Base-by-base conservation (phyloP, 305 asterid species). In the Coffea humblotiana region DNA sequence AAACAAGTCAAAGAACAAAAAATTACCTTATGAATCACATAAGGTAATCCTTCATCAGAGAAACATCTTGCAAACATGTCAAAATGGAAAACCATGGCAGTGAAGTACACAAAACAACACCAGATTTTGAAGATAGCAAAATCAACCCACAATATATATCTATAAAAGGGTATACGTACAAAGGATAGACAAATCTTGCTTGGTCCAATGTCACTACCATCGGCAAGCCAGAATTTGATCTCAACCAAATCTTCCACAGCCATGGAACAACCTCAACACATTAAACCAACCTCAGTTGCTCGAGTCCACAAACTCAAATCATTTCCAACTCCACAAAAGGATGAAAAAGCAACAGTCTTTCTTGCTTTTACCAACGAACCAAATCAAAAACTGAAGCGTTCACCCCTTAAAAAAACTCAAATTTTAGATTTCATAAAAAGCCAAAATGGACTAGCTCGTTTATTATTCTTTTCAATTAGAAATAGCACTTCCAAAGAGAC, bases 131-230 rank as follows among this genome's bases (percentile, higher is more conserved):
- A 27, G 18, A 27, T 23, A 43, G 6, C 21, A 65, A 61, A n/a
- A 76, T 49, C 25, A 75, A 64, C n/a, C 11, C 14, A 65, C 64
- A 47, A 65, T 45, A 6, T 0, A 16, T 2, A 6, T 56, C 18
- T 63, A 63, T 61, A 8, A 32, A 32, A n/a, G n/a, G n/a, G n/a
- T n/a, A n/a, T n/a, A n/a, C n/a, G n/a, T n/a, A n/a, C n/a, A n/a
- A n/a, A 7, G 29, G 35, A 45, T 10, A 7, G 27, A 18, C 74
- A 35, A 77, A 23, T 52, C 90, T 92, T 91, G 93, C 82, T 91
- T 27, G 98, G 98, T 76, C 98, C 98, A 84, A 95, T 93, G 71
- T 95, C 98, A 90, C 92, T 91, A 74, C 97, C 98, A 88, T 95
- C 98, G 81, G 96, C 95, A 80, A 95, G 97, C 91, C 98, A 91